These are phyloP conservation scores for Aspergillus panamensis DNA, from an alignment of 495 filamentous ascomycete species.

Conservation along the genomic window DNA sequence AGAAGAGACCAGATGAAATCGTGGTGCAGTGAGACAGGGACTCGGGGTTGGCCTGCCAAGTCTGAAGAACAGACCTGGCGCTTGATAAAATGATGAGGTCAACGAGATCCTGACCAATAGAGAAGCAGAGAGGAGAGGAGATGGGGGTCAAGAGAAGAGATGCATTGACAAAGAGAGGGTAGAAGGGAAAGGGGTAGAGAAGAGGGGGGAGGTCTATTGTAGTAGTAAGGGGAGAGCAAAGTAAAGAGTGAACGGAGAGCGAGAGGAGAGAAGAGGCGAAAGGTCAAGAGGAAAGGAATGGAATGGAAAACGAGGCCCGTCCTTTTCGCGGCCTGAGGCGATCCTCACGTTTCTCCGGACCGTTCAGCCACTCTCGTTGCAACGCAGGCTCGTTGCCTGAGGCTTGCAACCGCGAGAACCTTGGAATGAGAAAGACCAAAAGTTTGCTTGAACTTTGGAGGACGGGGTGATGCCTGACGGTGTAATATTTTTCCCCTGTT, in stretches of 20 bases:
- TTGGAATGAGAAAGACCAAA: neutral
- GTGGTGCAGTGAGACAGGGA: slow-evolving; percentile 18
- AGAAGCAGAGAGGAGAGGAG: slow-evolving; percentile 25
- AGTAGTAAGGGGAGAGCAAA: slow-evolving; percentile 20
- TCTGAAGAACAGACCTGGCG: slow-evolving; percentile 31
- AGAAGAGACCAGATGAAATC: slow-evolving; percentile 11
- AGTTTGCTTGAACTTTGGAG: too few species aligned
- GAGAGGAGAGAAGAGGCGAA: slow-evolving; percentile 16
- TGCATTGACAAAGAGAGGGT: slow-evolving; percentile 19
- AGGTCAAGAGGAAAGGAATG: slow-evolving; percentile 31
- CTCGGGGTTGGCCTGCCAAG: slow-evolving; percentile 27
- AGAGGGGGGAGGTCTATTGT: slow-evolving; percentile 22
- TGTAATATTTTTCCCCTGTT: neutral
- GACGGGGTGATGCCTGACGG: neutral
- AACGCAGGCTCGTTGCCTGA: slow-evolving; percentile 20
- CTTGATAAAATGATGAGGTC: slow-evolving; percentile 39
- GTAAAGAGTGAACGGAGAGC: neutral
- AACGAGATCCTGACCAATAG: slow-evolving; percentile 41
- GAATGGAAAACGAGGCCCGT: slow-evolving; percentile 41
- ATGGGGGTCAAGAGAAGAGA: slow-evolving; percentile 18
- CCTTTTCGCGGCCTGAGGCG: slow-evolving; percentile 37
- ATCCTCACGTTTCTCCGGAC: slow-evolving; percentile 28
- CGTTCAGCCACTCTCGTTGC: slow-evolving; percentile 21
- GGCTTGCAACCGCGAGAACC: slow-evolving; percentile 13
- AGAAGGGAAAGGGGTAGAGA: slow-evolving; percentile 16